These are phyloP conservation scores for Lipomyces yamadae DNA, from an alignment of 805 yeast genomes.

Conservation along the genomic window DNA sequence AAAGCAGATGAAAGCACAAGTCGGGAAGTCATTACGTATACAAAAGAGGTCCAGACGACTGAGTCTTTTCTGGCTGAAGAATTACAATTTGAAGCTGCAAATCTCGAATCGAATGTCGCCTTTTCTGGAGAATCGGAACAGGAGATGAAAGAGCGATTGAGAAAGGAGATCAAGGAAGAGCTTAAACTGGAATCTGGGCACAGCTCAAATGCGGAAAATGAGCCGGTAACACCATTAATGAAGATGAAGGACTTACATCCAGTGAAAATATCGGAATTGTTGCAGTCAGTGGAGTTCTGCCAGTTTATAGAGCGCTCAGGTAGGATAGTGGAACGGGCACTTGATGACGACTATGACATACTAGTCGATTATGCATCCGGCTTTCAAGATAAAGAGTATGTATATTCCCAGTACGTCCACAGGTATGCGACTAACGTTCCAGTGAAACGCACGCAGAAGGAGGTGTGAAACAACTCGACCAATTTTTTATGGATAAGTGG, in stretches of 20 bases:
- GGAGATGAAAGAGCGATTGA: slow-evolving; percentile 10
- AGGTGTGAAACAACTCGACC: slow-evolving; percentile 33
- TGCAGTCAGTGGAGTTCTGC: slow-evolving; percentile 8
- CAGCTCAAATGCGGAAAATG: background rate
- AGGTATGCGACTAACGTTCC: slow-evolving; percentile 4
- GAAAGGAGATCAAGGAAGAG: slow-evolving; percentile 27
- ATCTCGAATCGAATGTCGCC: background rate
- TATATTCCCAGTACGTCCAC: too few relatives aligned
- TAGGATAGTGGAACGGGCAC: slow-evolving; percentile 44
- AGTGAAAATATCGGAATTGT: slow-evolving; percentile 9
- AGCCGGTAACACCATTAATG: background rate
- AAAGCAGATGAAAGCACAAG: background rate
- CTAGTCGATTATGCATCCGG: slow-evolving; percentile 42
- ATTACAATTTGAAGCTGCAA: background rate
- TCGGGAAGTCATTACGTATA: slow-evolving; percentile 34
- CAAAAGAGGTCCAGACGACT: slow-evolving; percentile 43
- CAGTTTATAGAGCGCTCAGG: slow-evolving; percentile 32
- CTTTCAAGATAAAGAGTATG: slow-evolving; percentile 14
- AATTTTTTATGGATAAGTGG: slow-evolving; percentile 35
- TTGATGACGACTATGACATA: slow-evolving; percentile 43
- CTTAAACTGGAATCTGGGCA: background rate
- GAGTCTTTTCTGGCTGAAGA: slow-evolving; percentile 21
- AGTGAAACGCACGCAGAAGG: slow-evolving; percentile 27
- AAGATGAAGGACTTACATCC: background rate
- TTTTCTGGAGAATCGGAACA: background rate